Conservation (phyloP, 306 rosid genomes). For the Pyrus communis region DNA sequence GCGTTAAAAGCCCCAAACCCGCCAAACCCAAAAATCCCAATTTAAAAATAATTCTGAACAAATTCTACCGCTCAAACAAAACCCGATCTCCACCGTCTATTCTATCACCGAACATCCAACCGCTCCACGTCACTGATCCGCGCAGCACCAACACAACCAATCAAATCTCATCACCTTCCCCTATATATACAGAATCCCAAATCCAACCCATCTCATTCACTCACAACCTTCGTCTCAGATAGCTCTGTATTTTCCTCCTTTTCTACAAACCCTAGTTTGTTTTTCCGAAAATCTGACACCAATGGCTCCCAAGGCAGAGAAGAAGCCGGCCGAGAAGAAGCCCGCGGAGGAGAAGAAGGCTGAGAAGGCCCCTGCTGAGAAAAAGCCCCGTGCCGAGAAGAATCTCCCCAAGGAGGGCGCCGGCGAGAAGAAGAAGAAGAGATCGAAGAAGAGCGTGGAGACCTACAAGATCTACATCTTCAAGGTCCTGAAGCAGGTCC, state of each 20-base stretch:
- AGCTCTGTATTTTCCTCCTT: background rate
- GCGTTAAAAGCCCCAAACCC: background rate
- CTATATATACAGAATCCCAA: background rate
- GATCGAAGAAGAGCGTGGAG: conserved; percentile 45
- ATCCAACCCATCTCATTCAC: no score
- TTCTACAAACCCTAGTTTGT: background rate
- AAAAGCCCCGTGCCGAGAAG: conserved; percentile 54
- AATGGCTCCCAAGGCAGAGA: conserved; percentile 42
- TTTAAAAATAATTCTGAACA: background rate
- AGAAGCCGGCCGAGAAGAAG: conserved; percentile 50
- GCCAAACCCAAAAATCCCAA: background rate
- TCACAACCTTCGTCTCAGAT: background rate
- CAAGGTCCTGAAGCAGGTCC: conserved; percentile 59
- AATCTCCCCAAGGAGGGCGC: conserved; percentile 36
- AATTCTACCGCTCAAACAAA: background rate
- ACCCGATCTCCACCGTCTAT: conserved; percentile 20
- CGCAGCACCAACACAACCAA: background rate
- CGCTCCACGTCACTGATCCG: conserved; percentile 25
- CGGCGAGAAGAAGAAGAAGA: conserved; percentile 44
- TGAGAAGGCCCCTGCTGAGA: conserved; percentile 51
- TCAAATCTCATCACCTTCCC: conserved; percentile 4
- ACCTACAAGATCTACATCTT: conserved; percentile 58
- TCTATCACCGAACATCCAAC: background rate
- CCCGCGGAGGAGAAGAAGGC: conserved; percentile 41
- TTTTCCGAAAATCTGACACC: background rate